Percentiles rank a stretch among this genome's conserved stretches.
Conservation (phyloP, 768 basidiomycete genomes). For the Panellus pusillus region DNA sequence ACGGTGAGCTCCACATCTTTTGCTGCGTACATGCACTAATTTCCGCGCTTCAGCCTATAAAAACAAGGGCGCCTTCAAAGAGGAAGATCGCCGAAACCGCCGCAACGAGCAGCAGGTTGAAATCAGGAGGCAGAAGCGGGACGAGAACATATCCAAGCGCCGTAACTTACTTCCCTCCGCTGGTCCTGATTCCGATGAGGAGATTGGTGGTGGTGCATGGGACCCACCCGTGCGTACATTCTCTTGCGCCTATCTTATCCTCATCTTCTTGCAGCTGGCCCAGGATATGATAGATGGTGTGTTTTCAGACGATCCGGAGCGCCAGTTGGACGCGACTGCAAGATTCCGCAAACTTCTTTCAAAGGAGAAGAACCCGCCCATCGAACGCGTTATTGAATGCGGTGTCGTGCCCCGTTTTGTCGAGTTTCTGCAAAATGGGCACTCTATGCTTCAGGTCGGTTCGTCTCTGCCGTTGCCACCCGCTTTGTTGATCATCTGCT, state of each 20-base stretch:
- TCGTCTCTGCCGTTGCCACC: not conserved
- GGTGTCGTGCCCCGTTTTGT: conserved; percentile 97
- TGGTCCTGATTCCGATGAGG: conserved; percentile 88
- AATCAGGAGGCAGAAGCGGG: conserved; percentile 96
- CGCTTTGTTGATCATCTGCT: not conserved
- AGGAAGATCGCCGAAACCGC: conserved; percentile 91
- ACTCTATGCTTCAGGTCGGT: conserved; percentile 82
- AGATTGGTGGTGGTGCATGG: conserved; percentile 67
- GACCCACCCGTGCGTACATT: conserved; percentile 67
- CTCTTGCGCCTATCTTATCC: conserved; percentile 13
- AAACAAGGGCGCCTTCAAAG: conserved; percentile 85
- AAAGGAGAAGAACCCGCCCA: conserved; percentile 99
- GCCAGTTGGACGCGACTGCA: conserved; percentile 94
- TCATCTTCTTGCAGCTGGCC: conserved; percentile 52
- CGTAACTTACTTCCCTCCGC: conserved; percentile 84
- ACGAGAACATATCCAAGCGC: conserved; percentile 98
- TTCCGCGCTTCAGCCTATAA: conserved; percentile 75
- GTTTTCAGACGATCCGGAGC: conserved; percentile 88
- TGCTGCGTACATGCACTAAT: conserved; percentile 11
- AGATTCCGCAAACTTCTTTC: conserved; percentile 98
- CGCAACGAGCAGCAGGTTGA: conserved; percentile 99
- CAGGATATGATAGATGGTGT: conserved; percentile 94
- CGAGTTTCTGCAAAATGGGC: conserved; percentile 80
- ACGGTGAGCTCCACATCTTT: conserved; percentile 46
- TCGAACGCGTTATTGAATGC: conserved; percentile 97